Evolutionary conservation across 192 early-diverging fungal species (phyloP).

Genomic region (Coemansia sp.): DNA sequence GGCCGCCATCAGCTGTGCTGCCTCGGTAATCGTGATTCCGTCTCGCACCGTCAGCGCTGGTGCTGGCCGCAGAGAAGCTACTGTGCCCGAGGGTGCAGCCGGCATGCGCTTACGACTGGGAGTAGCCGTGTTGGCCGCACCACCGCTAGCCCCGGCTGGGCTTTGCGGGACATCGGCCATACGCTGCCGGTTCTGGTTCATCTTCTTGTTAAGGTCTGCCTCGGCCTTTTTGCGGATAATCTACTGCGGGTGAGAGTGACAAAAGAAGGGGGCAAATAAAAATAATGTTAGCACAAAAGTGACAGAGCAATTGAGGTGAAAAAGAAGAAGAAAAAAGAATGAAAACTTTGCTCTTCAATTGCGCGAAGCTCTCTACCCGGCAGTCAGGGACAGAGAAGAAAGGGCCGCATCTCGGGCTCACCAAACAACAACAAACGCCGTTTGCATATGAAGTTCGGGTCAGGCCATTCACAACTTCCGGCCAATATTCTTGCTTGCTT

Average conservation of each 20-base stretch:
- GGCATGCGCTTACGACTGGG: conserved; percentile 36
- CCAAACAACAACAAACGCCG: not conserved
- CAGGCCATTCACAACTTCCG: not conserved
- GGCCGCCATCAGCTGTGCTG: conserved; percentile 94
- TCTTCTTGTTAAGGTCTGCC: conserved; percentile 67
- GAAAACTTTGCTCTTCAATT: not conserved
- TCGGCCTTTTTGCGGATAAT: conserved; percentile 77
- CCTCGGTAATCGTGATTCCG: conserved; percentile 73
- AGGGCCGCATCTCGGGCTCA: not conserved
- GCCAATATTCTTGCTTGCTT: not conserved
- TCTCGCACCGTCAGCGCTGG: conserved; percentile 85
- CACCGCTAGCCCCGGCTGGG: not conserved
- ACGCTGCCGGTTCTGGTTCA: conserved; percentile 43
- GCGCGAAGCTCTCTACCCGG: not conserved
- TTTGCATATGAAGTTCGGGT: not conserved
- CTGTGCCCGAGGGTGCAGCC: conserved; percentile 64
- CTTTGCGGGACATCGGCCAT: conserved; percentile 23
- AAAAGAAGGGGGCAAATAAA: conserved; percentile 4
- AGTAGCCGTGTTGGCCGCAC: conserved; percentile 8
- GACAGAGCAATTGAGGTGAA: not conserved
- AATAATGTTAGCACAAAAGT: not conserved
- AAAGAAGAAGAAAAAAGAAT: not conserved
- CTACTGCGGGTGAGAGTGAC: conserved; percentile 24
- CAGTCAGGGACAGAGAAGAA: not conserved
- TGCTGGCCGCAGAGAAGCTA: conserved; percentile 82